These are phyloP conservation scores for Zea luxurians DNA, from an alignment of 176 grass and related monocot species.

Conservation along the genomic window DNA sequence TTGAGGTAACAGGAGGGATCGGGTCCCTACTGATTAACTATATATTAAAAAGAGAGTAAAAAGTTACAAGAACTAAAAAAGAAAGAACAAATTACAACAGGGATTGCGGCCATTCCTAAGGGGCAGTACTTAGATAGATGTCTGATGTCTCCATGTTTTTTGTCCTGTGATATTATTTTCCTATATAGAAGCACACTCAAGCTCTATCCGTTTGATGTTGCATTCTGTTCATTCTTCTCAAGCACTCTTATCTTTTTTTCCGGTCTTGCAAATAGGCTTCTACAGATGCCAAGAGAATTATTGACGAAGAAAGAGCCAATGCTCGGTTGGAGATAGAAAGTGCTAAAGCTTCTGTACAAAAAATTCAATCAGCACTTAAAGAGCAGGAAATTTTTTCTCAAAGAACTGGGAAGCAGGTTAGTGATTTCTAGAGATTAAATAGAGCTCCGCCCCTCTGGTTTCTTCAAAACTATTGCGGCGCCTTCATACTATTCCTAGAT, in stretches of 20 bases:
- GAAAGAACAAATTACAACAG: background rate
- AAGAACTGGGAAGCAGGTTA: slow-evolving; percentile 62
- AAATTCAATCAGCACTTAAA: slow-evolving; percentile 67
- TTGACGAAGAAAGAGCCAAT: slow-evolving; percentile 80
- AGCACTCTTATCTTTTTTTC: slow-evolving; percentile 8
- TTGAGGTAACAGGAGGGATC: background rate
- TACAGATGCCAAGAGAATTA: slow-evolving; percentile 74
- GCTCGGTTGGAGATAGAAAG: slow-evolving; percentile 58
- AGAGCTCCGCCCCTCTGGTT: background rate
- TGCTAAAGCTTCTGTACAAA: slow-evolving; percentile 57
- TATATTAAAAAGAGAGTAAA: background rate
- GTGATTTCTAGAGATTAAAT: slow-evolving; percentile 11
- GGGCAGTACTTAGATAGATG: background rate
- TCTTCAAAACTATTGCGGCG: background rate
- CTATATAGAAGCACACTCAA: slow-evolving; percentile 12
- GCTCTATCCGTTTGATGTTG: background rate
- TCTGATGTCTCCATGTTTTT: background rate
- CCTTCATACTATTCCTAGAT: slow-evolving; percentile 1
- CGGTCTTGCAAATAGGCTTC: slow-evolving; percentile 57
- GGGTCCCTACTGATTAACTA: background rate
- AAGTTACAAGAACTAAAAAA: background rate
- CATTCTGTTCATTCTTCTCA: slow-evolving; percentile 8
- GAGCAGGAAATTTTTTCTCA: slow-evolving; percentile 50
- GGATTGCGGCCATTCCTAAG: background rate
- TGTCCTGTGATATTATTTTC: slow-evolving; percentile 3